A percentile compares a stretch with the other conserved stretches of the same genome.
Evolutionary conservation across 768 basidiomycete species (phyloP).

Genomic region (Xanthoconium purpureum): DNA sequence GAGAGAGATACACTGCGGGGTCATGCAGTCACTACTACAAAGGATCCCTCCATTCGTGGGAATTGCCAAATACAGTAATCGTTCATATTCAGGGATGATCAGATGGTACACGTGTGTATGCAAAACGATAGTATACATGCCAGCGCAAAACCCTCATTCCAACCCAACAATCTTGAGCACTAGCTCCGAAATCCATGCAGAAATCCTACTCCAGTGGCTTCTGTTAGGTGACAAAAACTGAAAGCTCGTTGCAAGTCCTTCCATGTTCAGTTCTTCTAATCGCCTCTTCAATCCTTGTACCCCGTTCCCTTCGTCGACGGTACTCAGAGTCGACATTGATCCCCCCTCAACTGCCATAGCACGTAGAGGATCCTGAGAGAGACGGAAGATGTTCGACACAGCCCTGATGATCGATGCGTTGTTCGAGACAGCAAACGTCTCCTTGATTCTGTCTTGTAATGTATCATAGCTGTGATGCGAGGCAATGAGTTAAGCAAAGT

Average conservation of each 20-base stretch:
- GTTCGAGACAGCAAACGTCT: constrained; percentile 65
- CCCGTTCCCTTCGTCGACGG: constrained; percentile 51
- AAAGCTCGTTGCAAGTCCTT: constrained; percentile 70
- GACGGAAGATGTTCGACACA: constrained; percentile 73
- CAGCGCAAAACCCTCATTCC: constrained; percentile 18
- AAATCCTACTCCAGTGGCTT: constrained; percentile 58
- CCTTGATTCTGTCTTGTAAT: constrained; percentile 71
- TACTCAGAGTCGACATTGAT: constrained; percentile 64
- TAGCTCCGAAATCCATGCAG: constrained; percentile 72
- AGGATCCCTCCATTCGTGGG: constrained; percentile 10
- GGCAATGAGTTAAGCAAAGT: constrained; percentile 5
- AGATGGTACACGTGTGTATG: background rate
- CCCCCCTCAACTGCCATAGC: constrained; percentile 40
- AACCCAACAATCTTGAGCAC: constrained; percentile 49
- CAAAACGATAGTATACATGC: constrained; percentile 17
- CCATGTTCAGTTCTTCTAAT: constrained; percentile 71
- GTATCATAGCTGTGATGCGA: constrained; percentile 59
- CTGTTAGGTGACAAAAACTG: constrained; percentile 60
- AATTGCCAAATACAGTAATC: constrained; percentile 16
- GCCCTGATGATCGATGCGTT: constrained; percentile 68
- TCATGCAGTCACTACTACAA: background rate
- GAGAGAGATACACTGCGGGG: constrained; percentile 2
- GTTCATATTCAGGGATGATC: background rate
- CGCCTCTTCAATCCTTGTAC: constrained; percentile 46
- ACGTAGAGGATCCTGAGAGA: constrained; percentile 54